Evolutionary conservation across 805 yeast species (phyloP).

Genomic region (Diddensiella transvaalensis): DNA sequence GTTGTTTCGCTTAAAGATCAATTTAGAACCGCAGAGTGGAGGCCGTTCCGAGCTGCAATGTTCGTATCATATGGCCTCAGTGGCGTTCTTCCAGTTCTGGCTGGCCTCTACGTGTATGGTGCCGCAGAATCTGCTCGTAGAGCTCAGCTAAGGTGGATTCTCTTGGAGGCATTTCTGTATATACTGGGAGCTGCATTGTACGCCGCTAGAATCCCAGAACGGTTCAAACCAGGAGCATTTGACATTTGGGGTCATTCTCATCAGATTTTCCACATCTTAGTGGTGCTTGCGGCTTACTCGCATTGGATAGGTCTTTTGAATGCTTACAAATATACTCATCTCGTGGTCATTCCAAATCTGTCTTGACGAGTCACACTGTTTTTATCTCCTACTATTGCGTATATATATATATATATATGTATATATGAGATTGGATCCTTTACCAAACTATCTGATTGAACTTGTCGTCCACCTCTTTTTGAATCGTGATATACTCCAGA

Average conservation of each 20-base stretch:
- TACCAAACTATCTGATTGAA: constrained; percentile 48
- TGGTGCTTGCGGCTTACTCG: constrained; percentile 69
- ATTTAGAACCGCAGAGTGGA: constrained; percentile 67
- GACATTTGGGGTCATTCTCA: constrained; percentile 80
- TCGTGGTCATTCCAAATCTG: background rate
- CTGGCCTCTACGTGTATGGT: constrained; percentile 52
- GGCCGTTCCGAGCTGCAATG: constrained; percentile 73
- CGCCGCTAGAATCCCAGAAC: constrained; percentile 77
- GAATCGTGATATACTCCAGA: constrained; percentile 62
- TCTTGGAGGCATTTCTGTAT: constrained; percentile 69
- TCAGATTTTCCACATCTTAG: constrained; percentile 76
- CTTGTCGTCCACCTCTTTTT: constrained; percentile 65
- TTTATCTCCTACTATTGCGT: background rate
- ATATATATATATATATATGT: background rate
- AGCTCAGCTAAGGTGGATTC: constrained; percentile 57
- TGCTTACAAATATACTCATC: constrained; percentile 42
- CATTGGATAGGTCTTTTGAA: constrained; percentile 64
- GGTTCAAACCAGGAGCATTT: constrained; percentile 55
- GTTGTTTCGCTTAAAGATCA: constrained; percentile 58
- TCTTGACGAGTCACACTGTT: background rate
- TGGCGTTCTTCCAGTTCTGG: constrained; percentile 65
- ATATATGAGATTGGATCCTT: background rate
- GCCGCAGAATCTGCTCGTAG: constrained; percentile 44
- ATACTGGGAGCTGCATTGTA: constrained; percentile 76
- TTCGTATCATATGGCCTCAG: constrained; percentile 79